phyloP scores from a whole-genome alignment of 148 eudicot species.

The Talinum fruticosum region DNA sequence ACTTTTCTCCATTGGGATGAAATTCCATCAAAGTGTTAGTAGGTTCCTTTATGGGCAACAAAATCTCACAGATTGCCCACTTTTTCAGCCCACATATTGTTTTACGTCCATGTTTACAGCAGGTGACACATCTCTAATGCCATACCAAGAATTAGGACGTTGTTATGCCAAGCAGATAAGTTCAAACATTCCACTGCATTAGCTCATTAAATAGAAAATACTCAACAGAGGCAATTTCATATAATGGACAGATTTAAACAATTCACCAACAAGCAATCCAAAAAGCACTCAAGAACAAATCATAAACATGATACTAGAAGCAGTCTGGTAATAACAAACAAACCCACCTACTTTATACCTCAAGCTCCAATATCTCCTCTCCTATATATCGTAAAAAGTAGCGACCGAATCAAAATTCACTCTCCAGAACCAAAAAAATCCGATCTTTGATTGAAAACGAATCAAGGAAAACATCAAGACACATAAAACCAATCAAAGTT shows the following conservation, averaged over 20 bases:
- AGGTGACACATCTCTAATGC: constrained; percentile 37
- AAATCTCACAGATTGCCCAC: constrained; percentile 38
- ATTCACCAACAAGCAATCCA: not conserved
- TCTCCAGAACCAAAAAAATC: not conserved
- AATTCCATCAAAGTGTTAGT: constrained; percentile 21
- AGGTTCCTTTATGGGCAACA: constrained; percentile 54
- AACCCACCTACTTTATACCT: not conserved
- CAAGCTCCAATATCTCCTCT: not conserved
- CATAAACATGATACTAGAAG: not conserved
- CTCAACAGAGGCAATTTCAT: not conserved
- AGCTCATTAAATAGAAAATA: not conserved
- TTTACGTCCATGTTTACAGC: constrained; percentile 73
- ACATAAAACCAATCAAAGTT: not conserved
- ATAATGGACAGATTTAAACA: not conserved
- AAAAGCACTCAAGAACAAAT: not conserved
- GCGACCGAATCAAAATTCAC: constrained; percentile 14
- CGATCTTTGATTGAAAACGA: not conserved
- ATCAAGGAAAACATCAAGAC: no score
- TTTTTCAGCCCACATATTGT: constrained; percentile 48
- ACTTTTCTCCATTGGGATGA: constrained; percentile 7
- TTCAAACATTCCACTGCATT: not conserved
- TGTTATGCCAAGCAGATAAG: not conserved
- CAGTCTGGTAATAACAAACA: not conserved
- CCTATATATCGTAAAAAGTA: not conserved
- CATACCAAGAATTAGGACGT: constrained; percentile 68